Conservation (phyloP, 225 moss, liverwort and hornwort genomes). For the Takakia lepidozioides region DNA sequence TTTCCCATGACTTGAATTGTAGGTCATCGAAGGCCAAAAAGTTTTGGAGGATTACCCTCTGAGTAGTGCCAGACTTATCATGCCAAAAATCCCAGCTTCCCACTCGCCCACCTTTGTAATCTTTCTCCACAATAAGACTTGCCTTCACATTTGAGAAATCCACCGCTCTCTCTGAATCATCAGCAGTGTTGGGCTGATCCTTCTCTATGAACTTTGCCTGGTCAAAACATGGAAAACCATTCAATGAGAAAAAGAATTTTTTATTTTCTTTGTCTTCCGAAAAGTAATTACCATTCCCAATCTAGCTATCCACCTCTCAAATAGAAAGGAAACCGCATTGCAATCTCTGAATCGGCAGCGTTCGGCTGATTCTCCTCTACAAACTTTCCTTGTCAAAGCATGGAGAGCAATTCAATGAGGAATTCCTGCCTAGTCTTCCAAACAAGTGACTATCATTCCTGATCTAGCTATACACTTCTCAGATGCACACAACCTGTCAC, state of each 20-base stretch:
- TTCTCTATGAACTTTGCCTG: constrained; percentile 33
- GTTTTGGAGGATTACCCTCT: constrained; percentile 68
- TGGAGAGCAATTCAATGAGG: too few relatives aligned
- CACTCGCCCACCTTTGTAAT: constrained; percentile 23
- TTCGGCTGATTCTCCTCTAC: too few relatives aligned
- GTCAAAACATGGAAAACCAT: constrained; percentile 10
- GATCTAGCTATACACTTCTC: too few relatives aligned
- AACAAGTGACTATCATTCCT: too few relatives aligned
- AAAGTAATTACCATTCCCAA: too few relatives aligned
- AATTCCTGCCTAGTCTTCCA: too few relatives aligned
- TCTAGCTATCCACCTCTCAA: too few relatives aligned
- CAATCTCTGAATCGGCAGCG: too few relatives aligned
- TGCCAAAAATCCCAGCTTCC: constrained; percentile 60
- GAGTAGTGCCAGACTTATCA: constrained; percentile 37
- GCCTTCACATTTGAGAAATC: constrained; percentile 11
- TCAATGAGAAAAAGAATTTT: not conserved
- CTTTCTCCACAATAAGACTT: constrained; percentile 20
- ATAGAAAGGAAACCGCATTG: too few relatives aligned
- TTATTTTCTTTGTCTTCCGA: too few relatives aligned
- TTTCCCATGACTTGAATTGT: constrained; percentile 41
- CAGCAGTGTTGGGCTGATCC: constrained; percentile 15
- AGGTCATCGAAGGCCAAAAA: constrained; percentile 55
- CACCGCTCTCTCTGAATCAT: constrained; percentile 20
- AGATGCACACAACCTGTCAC: too few relatives aligned
- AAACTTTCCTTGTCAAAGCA: too few relatives aligned